phyloP scores from a whole-genome alignment of 768 basidiomycete species.

The Trametes cubensis region DNA sequence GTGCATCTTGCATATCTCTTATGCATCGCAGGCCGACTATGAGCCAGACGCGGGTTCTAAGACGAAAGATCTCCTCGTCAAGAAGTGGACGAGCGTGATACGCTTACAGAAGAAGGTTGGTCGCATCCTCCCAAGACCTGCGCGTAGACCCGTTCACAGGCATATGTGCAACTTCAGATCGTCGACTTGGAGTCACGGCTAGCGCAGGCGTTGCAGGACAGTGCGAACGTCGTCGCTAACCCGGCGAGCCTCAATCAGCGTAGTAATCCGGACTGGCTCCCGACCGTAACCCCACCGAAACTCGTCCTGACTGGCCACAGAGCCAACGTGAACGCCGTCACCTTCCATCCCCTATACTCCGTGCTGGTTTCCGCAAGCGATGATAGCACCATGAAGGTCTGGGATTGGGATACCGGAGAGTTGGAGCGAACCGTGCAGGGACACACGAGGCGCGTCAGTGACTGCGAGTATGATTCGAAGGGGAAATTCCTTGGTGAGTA shows the following conservation, averaged over 20 bases:
- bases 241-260: conserved; percentile 37
- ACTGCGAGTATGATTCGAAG: conserved; percentile 57
- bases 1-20: background rate
- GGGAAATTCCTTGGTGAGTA: conserved; percentile 48
- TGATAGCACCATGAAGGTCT: conserved; percentile 58
- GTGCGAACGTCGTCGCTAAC: conserved; percentile 38
- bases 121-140: background rate
- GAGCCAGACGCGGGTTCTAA: conserved; percentile 28
- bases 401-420: conserved; percentile 64
- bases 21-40: background rate
- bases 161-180: conserved; percentile 43
- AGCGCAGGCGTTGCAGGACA: conserved; percentile 51
- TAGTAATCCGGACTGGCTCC: conserved; percentile 53
- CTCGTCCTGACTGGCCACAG: conserved; percentile 53
- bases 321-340: conserved; percentile 34
- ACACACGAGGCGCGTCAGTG: conserved; percentile 57
- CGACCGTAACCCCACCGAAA: conserved; percentile 48
- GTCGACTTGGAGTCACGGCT: conserved; percentile 63
- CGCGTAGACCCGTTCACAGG: background rate
- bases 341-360: conserved; percentile 56
- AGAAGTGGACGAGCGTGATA: conserved; percentile 97
- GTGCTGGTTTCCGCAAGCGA: conserved; percentile 52
- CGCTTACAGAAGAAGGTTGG: conserved; percentile 85
- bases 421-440: conserved; percentile 59
- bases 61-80: conserved; percentile 78